Percentiles rank a stretch among this genome's conserved stretches.
phyloP scores from a whole-genome alignment of 164 flowering plant species.

The Amborella trichopoda region DNA sequence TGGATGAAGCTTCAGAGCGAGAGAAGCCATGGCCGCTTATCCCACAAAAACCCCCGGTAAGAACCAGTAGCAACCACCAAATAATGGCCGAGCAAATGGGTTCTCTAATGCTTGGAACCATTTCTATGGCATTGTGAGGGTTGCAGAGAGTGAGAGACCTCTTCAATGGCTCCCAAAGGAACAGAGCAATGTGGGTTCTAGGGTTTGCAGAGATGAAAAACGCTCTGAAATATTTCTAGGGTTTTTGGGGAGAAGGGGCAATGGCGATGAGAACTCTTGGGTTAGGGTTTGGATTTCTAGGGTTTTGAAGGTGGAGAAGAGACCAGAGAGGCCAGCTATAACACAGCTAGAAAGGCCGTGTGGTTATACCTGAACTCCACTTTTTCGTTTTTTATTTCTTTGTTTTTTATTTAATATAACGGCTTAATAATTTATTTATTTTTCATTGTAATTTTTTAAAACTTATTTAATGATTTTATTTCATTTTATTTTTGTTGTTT shows the following conservation, averaged over 20 bases:
- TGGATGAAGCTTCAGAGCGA: not conserved
- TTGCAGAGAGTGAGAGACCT: not conserved
- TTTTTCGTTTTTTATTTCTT: too few species aligned
- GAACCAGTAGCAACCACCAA: not conserved
- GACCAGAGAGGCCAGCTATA: slow-evolving; percentile 32
- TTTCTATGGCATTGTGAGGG: not conserved
- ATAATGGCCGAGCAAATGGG: slow-evolving; percentile 6
- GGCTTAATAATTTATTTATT: too few species aligned
- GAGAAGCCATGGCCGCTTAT: not conserved
- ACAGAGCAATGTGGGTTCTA: not conserved
- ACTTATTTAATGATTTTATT: too few species aligned
- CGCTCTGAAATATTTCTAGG: slow-evolving; percentile 1
- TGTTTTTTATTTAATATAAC: too few species aligned
- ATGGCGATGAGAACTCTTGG: not conserved
- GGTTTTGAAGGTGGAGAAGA: slow-evolving; percentile 14
- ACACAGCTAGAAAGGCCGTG: slow-evolving; percentile 39
- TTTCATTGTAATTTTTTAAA: too few species aligned
- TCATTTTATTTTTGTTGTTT: too few species aligned
- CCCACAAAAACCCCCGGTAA: not conserved
- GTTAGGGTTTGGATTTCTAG: slow-evolving; percentile 10
- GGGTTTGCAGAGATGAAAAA: slow-evolving; percentile 1
- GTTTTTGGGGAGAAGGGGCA: slow-evolving; percentile 3
- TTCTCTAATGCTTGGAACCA: slow-evolving; percentile 53
- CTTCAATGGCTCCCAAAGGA: too few species aligned
- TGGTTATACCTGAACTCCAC: too few species aligned